Conservation (phyloP, 2,329 filamentous ascomycete genomes). For the Colletotrichum limetticola region DNA sequence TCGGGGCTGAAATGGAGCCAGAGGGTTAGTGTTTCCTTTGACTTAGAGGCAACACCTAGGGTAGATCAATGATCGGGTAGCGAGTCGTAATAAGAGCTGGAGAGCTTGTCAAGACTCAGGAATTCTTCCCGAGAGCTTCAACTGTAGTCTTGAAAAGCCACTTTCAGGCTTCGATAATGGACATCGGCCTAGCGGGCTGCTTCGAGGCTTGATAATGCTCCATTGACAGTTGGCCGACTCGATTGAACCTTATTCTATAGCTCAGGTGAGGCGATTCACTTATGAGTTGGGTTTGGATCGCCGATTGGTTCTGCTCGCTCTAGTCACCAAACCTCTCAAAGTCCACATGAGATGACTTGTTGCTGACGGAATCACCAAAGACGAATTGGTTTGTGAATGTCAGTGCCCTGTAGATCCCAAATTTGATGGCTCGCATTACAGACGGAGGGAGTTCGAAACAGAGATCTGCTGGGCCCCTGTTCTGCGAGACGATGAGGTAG, state of each 20-base stretch:
- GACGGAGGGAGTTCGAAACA: conserved; percentile 10
- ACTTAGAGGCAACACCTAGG: neutral
- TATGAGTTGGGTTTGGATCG: neutral
- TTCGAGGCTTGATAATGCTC: neutral
- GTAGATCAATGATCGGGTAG: neutral
- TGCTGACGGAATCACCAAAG: neutral
- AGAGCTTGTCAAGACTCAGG: neutral
- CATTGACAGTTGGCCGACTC: neutral
- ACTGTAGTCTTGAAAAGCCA: neutral
- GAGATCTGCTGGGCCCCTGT: neutral
- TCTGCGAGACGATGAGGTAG: conserved; percentile 10
- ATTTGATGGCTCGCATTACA: conserved; percentile 14
- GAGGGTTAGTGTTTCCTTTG: neutral
- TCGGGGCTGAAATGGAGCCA: neutral
- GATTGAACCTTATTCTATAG: neutral
- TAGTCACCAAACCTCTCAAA: neutral
- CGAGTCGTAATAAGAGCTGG: too few relatives aligned
- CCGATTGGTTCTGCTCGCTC: neutral
- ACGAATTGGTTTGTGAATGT: neutral
- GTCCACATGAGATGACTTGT: neutral
- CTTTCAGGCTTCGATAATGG: neutral
- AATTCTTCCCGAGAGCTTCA: neutral
- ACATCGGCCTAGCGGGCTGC: neutral
- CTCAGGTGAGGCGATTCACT: conserved; percentile 1
- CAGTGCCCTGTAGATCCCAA: neutral